Percentiles rank a stretch among this genome's conserved stretches.
These are phyloP conservation scores for Cyberlindnera galapagoensis DNA, from an alignment of 805 yeast species.

Conservation along the genomic window DNA sequence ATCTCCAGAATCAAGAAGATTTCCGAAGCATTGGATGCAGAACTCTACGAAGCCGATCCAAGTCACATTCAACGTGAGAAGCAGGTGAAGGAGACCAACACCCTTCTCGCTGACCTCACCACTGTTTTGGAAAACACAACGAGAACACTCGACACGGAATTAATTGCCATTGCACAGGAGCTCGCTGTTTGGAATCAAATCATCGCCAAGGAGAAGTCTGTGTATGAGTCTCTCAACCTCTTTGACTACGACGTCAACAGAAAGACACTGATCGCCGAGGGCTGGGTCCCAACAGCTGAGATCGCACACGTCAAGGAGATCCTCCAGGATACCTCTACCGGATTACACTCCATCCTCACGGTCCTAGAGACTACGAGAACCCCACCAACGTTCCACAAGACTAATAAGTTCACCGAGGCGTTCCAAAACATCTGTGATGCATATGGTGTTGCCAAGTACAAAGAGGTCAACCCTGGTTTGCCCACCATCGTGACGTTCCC, in stretches of 20 bases:
- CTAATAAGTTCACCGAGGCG: conserved; percentile 88
- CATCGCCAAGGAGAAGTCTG: conserved; percentile 75
- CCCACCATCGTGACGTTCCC: conserved; percentile 96
- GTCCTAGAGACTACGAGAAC: conserved; percentile 60
- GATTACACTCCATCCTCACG: conserved; percentile 47
- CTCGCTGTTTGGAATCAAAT: conserved; percentile 66
- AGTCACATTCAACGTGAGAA: conserved; percentile 54
- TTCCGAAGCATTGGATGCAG: conserved; percentile 86
- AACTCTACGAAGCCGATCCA: conserved; percentile 54
- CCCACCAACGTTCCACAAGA: conserved; percentile 92
- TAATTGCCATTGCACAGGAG: conserved; percentile 69
- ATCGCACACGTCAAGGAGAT: conserved; percentile 52
- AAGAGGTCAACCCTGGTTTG: conserved; percentile 93
- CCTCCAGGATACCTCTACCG: conserved; percentile 64
- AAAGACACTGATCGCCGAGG: conserved; percentile 83
- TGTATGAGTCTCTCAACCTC: conserved; percentile 75
- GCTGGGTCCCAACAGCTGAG: conserved; percentile 90
- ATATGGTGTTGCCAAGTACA: conserved; percentile 87
- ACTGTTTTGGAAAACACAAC: conserved; percentile 59
- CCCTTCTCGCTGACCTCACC: conserved; percentile 51
- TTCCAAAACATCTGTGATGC: conserved; percentile 94
- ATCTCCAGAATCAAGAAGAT: conserved; percentile 71
- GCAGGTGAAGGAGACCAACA: conserved; percentile 54
- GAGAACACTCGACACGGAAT: conserved; percentile 67
- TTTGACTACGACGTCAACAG: conserved; percentile 73